Base-by-base conservation (phyloP, 2,329 filamentous ascomycete genomes). In the Thermoascus crustaceus region DNA sequence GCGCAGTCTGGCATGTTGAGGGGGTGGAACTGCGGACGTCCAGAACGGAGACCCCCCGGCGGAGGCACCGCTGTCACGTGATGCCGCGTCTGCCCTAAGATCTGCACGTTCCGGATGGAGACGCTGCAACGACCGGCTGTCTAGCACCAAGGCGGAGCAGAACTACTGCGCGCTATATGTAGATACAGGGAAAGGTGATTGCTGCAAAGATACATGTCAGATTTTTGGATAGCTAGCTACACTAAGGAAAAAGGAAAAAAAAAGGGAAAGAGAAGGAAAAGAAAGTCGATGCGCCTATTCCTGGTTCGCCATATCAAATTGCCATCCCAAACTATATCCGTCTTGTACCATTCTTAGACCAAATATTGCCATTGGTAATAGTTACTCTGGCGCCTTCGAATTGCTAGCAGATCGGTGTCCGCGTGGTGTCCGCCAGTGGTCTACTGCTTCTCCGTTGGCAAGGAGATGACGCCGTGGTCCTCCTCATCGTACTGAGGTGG, bases 401-500 rank as follows among this genome's bases (percentile, higher is more conserved):
- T n/a, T n/a, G n/a, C n/a, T n/a, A n/a, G n/a, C n/a, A n/a, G n/a
- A n/a, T n/a, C n/a, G n/a, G n/a, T n/a, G n/a, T n/a, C n/a, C n/a
- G n/a, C n/a, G n/a, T n/a, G n/a, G n/a, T n/a, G n/a, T n/a, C n/a
- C n/a, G n/a, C 17, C 11, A 34, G 4, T 4, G 21, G 23, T 45
- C 50, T 49, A 64, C 27, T 58, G 52, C 43, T 63, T 60, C 34
- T 57, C 50, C 16, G 49, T 41, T 7, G 44, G 39, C 3, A 51
- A 41, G 24, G 31, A 36, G 21, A 49, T 43, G 35, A 49, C 43
- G 34, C 48, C 39, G 23, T 53, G 45, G 10, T 53, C 43, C 19
- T 57, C 55, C 16, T 61, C 59, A 14, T 45, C 50, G 39, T 66
- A 65, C 9, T 54, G 55, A 13, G 61, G 58, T 16, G 59, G 60